Base-by-base conservation (phyloP, 2,329 filamentous ascomycete species). In the Microsporum audouinii region DNA sequence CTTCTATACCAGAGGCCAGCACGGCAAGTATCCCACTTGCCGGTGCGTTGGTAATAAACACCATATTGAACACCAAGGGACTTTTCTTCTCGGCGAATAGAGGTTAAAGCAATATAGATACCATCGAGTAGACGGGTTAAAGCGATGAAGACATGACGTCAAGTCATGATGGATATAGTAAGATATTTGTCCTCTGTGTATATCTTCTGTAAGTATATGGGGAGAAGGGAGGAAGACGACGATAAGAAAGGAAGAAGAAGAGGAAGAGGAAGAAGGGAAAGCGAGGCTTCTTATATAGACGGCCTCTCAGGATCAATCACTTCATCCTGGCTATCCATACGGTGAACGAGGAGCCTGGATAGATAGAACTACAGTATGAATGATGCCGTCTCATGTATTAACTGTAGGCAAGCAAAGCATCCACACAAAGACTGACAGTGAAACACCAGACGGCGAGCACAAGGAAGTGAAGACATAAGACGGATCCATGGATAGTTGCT, bases 311-410 rank as follows among this genome's bases (percentile, higher is more conserved):
- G 51, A 2, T 17, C 33, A 34, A 4, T 33, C 23, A 53, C 49
- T 53, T 3, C 6, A 53, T 5, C 5, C 12, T 23, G 31, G 23
- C 17, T 17, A 27, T 23, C 7, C 3, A 34, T 38, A 56, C 17
- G 31, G 31, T 56, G 53, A 56, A 5, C 14, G 53, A 39, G 10
- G 17, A 1, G 31, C 33, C 31, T 27, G 17, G 23, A 23, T n/a
- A 23, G 12, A 12, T 36, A 38, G 17, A 39, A 23, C 8, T 7
- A 56, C 12, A 36, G 31, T 8, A 23, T 36, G 31, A 56, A 36
- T 56, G 53, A 36, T 36, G 17, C 14, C 53, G 53, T 56, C 53
- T 56, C 33, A 56, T 36, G 53, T 36, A 56, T 56, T 56, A 56
- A 56, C 53, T 56, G 53, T 8, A 14, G 31, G 53, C n/a, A 39